These are phyloP conservation scores for Ailanthus altissimus DNA, from an alignment of 345 rosid species.

Conservation along the genomic window DNA sequence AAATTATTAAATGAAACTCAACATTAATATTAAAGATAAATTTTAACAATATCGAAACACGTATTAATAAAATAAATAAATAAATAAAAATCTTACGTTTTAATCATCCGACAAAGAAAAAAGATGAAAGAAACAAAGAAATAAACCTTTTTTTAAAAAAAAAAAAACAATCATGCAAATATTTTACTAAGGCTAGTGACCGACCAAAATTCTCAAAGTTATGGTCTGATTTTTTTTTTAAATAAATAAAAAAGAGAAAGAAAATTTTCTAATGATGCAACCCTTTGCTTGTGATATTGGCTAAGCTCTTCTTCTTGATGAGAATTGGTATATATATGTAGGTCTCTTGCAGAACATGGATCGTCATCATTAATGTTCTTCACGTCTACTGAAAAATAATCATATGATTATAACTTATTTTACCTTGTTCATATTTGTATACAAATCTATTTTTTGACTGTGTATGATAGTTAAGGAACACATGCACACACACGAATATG, in stretches of 20 bases:
- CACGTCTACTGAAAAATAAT: neutral
- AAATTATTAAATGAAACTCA: no score
- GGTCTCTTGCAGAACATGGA: slow-evolving; percentile 2
- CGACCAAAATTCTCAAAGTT: slow-evolving; percentile 15
- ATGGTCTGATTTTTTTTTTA: neutral
- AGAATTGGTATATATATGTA: neutral
- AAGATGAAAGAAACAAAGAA: neutral
- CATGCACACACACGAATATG: neutral
- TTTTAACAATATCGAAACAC: no score
- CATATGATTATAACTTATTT: neutral
- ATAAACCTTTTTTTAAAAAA: no score
- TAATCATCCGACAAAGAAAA: neutral
- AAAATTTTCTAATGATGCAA: neutral
- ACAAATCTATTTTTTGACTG: neutral
- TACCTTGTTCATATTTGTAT: neutral
- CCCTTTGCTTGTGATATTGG: slow-evolving; percentile 14
- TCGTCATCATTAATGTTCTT: slow-evolving; percentile 9
- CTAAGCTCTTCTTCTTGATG: neutral
- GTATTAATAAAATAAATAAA: no score
- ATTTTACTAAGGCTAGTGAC: slow-evolving; percentile 4
- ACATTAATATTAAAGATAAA: no score
- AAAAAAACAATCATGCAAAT: neutral
- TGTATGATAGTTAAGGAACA: neutral
- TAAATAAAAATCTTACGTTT: neutral
- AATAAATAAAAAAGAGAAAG: neutral